Evolutionary conservation across 2,329 filamentous ascomycete species (phyloP).

Genomic region (Xylogone sp.): DNA sequence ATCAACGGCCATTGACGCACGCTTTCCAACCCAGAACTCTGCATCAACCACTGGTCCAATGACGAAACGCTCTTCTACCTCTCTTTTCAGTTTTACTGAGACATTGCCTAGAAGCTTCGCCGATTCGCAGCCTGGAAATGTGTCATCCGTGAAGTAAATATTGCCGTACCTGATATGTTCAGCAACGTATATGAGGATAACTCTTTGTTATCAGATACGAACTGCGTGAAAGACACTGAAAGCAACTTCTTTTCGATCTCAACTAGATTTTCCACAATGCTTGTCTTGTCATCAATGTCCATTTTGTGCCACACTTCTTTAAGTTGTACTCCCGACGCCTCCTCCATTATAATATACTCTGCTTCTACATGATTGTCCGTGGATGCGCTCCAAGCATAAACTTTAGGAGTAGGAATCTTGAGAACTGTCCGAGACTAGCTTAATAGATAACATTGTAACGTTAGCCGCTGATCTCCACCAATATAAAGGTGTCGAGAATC

Average conservation of each 20-base stretch:
- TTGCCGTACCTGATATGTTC: constrained; percentile 30
- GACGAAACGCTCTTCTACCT: constrained; percentile 27
- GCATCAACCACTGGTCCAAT: constrained; percentile 33
- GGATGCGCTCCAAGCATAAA: constrained; percentile 14
- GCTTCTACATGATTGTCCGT: constrained; percentile 22
- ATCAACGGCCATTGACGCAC: constrained; percentile 30
- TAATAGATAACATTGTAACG: no score
- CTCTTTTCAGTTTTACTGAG: constrained; percentile 25
- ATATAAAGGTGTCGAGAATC: neutral
- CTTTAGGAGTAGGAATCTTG: constrained; percentile 15
- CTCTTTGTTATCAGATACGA: constrained; percentile 5
- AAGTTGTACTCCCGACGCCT: constrained; percentile 28
- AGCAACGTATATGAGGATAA: constrained; percentile 10
- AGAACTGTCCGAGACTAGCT: constrained; percentile 17
- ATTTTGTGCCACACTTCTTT: constrained; percentile 26
- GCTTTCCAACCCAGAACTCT: constrained; percentile 32
- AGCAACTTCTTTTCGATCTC: constrained; percentile 33
- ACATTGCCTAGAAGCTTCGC: constrained; percentile 24
- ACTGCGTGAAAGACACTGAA: constrained; percentile 31
- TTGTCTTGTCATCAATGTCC: constrained; percentile 20
- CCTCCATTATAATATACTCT: constrained; percentile 37
- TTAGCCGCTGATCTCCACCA: no score
- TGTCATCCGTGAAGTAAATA: constrained; percentile 31
- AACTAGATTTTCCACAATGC: constrained; percentile 32
- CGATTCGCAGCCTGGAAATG: constrained; percentile 26